Evolutionary conservation across 2,329 filamentous ascomycete genomes (phyloP).

Genomic region (Incumbomyces lentus): DNA sequence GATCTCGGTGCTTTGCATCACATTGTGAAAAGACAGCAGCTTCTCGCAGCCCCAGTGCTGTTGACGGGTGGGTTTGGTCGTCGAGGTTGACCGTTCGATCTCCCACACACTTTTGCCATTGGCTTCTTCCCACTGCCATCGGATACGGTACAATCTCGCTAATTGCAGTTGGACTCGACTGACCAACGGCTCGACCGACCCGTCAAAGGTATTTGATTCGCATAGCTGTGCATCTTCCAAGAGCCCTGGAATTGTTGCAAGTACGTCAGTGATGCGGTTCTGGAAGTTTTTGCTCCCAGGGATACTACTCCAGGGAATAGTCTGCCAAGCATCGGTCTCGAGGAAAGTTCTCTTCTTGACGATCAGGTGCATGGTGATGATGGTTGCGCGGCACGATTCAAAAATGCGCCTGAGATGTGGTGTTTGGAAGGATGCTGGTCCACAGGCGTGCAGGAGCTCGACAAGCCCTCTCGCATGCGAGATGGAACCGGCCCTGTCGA

Average conservation of each 20-base stretch:
- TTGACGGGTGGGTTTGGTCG: no score
- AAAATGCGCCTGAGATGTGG: slow-evolving; percentile 10
- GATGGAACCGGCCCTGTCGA: slow-evolving; percentile 10
- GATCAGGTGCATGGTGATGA: slow-evolving; percentile 13
- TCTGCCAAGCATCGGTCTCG: slow-evolving; percentile 11
- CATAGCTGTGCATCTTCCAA: slow-evolving; percentile 11
- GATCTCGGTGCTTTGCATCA: slow-evolving; percentile 11
- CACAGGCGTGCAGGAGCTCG: slow-evolving; percentile 13
- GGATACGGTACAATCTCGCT: no score
- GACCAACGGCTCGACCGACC: no score
- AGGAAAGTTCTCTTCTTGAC: slow-evolving; percentile 13
- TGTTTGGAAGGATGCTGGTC: slow-evolving; percentile 9
- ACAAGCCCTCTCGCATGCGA: slow-evolving; percentile 14
- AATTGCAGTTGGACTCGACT: no score
- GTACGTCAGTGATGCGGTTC: slow-evolving; percentile 15
- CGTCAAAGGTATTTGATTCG: no score
- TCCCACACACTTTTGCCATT: no score
- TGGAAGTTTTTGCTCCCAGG: slow-evolving; percentile 10
- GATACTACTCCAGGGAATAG: slow-evolving; percentile 10
- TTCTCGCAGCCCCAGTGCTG: slow-evolving; percentile 35
- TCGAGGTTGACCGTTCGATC: no score
- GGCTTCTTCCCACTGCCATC: no score
- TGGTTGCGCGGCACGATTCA: slow-evolving; percentile 13
- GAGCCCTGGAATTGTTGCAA: slow-evolving; percentile 12
- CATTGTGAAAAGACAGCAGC: slow-evolving; percentile 38